Evolutionary conservation across 805 yeast species (phyloP), one percentile per base, ranked within the genome.

Genomic region (Metschnikowia noctiluminum): DNA sequence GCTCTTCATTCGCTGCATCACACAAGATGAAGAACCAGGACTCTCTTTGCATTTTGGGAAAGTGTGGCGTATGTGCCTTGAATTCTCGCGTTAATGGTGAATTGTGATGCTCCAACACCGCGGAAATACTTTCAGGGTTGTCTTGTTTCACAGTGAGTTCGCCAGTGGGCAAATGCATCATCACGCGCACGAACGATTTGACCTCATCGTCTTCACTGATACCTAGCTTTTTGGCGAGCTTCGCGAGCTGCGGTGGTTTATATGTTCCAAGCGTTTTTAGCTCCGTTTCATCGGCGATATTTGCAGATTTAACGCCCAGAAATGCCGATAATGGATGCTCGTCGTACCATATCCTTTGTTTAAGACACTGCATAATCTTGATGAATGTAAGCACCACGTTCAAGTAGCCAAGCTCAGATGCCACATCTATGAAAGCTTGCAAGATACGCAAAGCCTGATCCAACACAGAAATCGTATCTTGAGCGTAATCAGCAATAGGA

Each of bases 401-500:
- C 40, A 84, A 70, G 57, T 81, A 85, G 0, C 97, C 96, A 56
- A 83, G 61, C 57, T 92, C 97, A 2, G 96, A 81, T 1, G 94
- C 83, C 16, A 88, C 89, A 67, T 94, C 99, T 50, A 92, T 84
- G 56, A 80, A 85, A 0, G 98, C 97, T 63, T 94, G 99, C 46
- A 91, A 69, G 53, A 94, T 85, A 79, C 99, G 96, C 61, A 94
- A 73, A 7, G 96, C 82, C 69, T 94, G 99, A 62, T 95, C 99
- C 49, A 94, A 71, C 9, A 94, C 96, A 0, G 97, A 84, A 12
- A 90, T 81, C 0, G 96, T 90, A 66, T 94, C 99, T 62, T 92
- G 98, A 9, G 86, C 76, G 63, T 94, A 94, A 73, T 94, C 99
- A 0, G 96, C 95, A 60, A 94, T 88, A 1, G 98, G 99, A 42